A percentile compares a stretch with the other conserved stretches of the same genome.
Conservation (phyloP, 257 asterid species). For the Plantago ovata region DNA sequence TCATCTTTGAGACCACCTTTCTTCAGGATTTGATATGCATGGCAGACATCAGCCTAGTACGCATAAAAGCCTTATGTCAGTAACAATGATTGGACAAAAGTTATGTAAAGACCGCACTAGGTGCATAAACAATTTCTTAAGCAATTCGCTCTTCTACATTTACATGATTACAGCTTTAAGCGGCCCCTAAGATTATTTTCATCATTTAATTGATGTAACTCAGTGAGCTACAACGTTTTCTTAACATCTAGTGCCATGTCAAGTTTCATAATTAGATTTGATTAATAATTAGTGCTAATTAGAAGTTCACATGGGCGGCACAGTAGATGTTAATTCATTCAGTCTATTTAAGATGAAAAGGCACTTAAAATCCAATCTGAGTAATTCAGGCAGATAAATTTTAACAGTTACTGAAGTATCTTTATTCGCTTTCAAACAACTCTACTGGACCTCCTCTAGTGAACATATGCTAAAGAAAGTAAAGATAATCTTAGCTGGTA, state of each 20-base stretch:
- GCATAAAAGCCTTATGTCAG: conserved; percentile 22
- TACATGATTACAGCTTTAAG: too few relatives aligned
- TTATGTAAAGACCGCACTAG: background rate
- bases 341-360: background rate
- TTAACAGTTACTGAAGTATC: background rate
- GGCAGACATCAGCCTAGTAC: conserved; percentile 90
- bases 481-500: conserved; percentile 9
- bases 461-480: background rate
- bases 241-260: too few relatives aligned
- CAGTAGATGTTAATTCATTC: background rate
- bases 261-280: background rate
- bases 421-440: background rate
- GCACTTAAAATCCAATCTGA: background rate
- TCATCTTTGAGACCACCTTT: conserved; percentile 91
- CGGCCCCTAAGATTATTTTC: too few relatives aligned
- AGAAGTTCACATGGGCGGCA: background rate
- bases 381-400: too few relatives aligned
- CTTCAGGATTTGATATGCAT: conserved; percentile 84
- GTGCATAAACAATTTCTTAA: too few relatives aligned
- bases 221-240: too few relatives aligned
- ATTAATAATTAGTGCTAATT: background rate
- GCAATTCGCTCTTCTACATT: too few relatives aligned
- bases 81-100: conserved; percentile 11
- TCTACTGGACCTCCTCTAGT: conserved; percentile 13
- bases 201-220: too few relatives aligned